Evolutionary conservation across 148 eudicot species (phyloP).

Genomic region (Amaranthus cruentus): DNA sequence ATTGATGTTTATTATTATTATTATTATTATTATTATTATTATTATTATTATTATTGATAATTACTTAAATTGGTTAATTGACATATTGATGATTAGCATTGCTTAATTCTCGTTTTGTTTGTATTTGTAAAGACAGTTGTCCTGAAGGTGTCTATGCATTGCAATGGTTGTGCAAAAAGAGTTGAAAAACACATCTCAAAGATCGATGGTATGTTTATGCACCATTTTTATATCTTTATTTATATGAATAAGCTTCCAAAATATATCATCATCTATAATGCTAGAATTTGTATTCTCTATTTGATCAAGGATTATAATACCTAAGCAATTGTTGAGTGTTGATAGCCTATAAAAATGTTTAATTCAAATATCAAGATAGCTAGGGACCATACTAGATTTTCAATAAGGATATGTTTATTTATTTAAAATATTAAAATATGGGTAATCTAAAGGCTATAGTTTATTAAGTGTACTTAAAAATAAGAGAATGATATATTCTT

Average conservation of each 20-base stretch:
- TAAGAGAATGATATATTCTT: no score
- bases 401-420: background rate
- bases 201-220: slow-evolving; percentile 55
- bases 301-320: slow-evolving; percentile 22
- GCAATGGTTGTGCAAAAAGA: slow-evolving; percentile 88
- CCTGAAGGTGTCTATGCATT: slow-evolving; percentile 90
- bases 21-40: no score
- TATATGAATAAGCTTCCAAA: no score
- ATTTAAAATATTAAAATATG: background rate
- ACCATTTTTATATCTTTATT: background rate
- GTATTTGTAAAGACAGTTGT: slow-evolving; percentile 57
- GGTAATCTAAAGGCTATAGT: no score
- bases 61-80: no score
- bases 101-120: background rate
- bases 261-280: slow-evolving; percentile 12
- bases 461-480: no score
- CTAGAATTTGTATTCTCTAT: slow-evolving; percentile 10
- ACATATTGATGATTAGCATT: background rate
- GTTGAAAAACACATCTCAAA: slow-evolving; percentile 84
- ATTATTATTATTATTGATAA: no score
- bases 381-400: slow-evolving; percentile 12
- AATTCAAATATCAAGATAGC: slow-evolving; percentile 16
- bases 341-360: slow-evolving; percentile 8
- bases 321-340: slow-evolving; percentile 27
- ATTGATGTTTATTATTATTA: no score